Evolutionary conservation across 73 alveolate species (phyloP).

Genomic region (Paraurostyla sp.): DNA sequence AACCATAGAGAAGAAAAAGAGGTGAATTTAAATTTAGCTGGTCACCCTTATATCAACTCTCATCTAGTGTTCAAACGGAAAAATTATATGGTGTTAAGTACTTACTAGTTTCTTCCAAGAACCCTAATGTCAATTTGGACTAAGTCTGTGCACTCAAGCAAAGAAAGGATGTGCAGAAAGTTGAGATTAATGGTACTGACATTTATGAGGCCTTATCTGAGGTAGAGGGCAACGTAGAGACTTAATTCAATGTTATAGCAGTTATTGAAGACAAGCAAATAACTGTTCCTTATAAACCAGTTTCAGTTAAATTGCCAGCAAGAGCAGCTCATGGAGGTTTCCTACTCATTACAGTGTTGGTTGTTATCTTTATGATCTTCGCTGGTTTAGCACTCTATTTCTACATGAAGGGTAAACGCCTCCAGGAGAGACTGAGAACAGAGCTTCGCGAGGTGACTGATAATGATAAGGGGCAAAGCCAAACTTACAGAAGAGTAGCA

Average conservation of each 20-base stretch:
- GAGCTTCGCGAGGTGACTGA: neutral
- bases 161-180: neutral
- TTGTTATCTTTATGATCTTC: neutral
- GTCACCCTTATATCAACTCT: neutral
- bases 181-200: neutral
- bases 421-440: neutral
- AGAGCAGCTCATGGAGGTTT: constrained; percentile 49
- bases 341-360: neutral
- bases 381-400: neutral
- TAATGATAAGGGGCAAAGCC: neutral
- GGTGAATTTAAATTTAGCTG: neutral
- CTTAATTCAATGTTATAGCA: constrained; percentile 10
- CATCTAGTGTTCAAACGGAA: neutral
- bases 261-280: neutral
- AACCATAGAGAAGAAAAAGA: neutral
- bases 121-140: neutral
- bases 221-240: neutral
- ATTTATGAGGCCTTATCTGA: neutral
- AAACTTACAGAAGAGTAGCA: constrained; percentile 26
- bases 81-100: neutral
- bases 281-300: constrained; percentile 31
- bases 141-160: constrained; percentile 3
- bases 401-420: neutral
- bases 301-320: constrained; percentile 16
- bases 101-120: neutral